Percentiles rank a stretch among this genome's conserved stretches.
Evolutionary conservation across 352 stramenopile species (phyloP).

Genomic region (Phytophthora megakarya): DNA sequence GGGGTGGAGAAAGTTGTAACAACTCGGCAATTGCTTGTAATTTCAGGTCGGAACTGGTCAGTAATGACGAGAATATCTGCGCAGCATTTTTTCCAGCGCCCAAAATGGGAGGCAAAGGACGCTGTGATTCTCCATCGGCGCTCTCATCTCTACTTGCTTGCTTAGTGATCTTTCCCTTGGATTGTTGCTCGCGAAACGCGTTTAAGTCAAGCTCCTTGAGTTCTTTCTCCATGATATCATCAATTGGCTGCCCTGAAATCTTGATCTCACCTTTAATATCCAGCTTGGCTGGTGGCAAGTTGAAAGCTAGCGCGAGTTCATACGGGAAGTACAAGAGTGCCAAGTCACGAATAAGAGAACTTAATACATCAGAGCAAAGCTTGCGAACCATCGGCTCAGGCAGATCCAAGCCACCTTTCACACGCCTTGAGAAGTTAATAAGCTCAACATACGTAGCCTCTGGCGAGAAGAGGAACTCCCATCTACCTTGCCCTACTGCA

Average conservation of each 20-base stretch:
- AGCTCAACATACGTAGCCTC: conserved; percentile 70
- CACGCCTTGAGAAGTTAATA: conserved; percentile 65
- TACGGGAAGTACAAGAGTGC: conserved; percentile 67
- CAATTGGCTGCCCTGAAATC: conserved; percentile 58
- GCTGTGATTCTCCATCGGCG: neutral
- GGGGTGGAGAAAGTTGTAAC: conserved; percentile 49
- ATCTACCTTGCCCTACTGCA: conserved; percentile 47
- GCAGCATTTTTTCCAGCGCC: conserved; percentile 40
- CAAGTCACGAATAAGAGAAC: conserved; percentile 62
- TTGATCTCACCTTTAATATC: conserved; percentile 64
- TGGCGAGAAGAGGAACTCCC: conserved; percentile 64
- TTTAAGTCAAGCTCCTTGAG: conserved; percentile 33
- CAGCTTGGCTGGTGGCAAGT: conserved; percentile 56
- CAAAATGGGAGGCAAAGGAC: conserved; percentile 27
- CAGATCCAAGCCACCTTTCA: conserved; percentile 71
- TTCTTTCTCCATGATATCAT: conserved; percentile 63
- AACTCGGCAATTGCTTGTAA: conserved; percentile 59
- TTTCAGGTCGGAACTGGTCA: conserved; percentile 40
- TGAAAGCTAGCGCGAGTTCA: conserved; percentile 64
- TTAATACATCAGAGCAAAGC: conserved; percentile 69
- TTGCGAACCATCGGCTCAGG: conserved; percentile 75
- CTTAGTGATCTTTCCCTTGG: conserved; percentile 18
- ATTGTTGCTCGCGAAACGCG: conserved; percentile 19
- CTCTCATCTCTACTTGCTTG: conserved; percentile 10
- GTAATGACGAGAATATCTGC: conserved; percentile 46